Conservation (phyloP, 768 basidiomycete genomes). For the Sarcomyxa edulis region DNA sequence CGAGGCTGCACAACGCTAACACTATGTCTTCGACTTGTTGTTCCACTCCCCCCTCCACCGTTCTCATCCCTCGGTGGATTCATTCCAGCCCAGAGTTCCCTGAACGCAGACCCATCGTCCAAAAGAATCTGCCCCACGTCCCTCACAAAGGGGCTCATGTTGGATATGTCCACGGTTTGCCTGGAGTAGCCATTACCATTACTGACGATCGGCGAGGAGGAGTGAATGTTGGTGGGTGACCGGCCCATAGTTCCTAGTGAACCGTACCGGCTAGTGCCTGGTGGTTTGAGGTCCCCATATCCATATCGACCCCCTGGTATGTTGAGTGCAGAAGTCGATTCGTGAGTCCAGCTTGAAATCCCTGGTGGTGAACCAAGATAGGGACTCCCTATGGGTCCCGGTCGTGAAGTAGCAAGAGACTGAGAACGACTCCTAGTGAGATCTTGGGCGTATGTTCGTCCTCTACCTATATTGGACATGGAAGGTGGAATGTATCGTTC, state of each 20-base stretch:
- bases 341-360: constrained; percentile 59
- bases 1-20: constrained; percentile 80
- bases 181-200: constrained; percentile 42
- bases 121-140: constrained; percentile 76
- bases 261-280: constrained; percentile 59
- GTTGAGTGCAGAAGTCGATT: constrained; percentile 45
- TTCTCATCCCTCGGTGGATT: constrained; percentile 59
- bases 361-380: constrained; percentile 31
- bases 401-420: constrained; percentile 61
- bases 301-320: constrained; percentile 50
- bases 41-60: constrained; percentile 64
- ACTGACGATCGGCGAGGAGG: constrained; percentile 41
- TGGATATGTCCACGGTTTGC: constrained; percentile 51
- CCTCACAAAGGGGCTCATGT: constrained; percentile 82
- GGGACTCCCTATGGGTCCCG: constrained; percentile 48
- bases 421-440: constrained; percentile 72
- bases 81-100: constrained; percentile 74
- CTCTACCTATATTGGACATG: constrained; percentile 30
- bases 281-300: constrained; percentile 61
- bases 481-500: constrained; percentile 45
- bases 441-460: constrained; percentile 59
- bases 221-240: constrained; percentile 49
- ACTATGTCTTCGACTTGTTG: constrained; percentile 78
- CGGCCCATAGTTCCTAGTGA: constrained; percentile 51
- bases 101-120: constrained; percentile 67